Evolutionary conservation across 805 yeast species (phyloP), one percentile per base, ranked within the genome.

Genomic region (Candida ipomoeae): DNA sequence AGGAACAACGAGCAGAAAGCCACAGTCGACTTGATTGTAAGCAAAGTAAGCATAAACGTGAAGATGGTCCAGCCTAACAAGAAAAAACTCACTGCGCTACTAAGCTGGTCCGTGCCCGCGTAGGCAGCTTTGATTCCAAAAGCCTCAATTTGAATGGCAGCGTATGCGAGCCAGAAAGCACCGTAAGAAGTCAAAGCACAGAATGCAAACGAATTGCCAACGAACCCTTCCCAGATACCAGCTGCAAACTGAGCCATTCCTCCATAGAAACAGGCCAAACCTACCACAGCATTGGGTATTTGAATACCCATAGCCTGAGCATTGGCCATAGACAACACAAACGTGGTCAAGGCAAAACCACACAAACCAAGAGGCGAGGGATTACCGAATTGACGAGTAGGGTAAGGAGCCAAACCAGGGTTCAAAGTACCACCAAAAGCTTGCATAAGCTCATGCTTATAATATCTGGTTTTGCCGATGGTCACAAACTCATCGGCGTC

Each of bases 131-230:
- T 66, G 50, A 85, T 81, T 32, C 86, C 86, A 64, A 85, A 85
- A 61, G 81, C 77, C 13, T 76, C 75, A 37, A 84, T 70, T 54
- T 77, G 65, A 41, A 85, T 75, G 1, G 88, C 84, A 32, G 80
- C 85, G 59, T 68, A 85, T 20, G 84, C 68, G 59, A 84, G 62
- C 90, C 90, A 85, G 65, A 84, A 85, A 3, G 84, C 85, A 46
- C 90, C 90, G 38, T 58, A 58, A 2, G 58, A 54, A 6, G 59
- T 54, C 49, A 58, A 52, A 1, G 61, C 62, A 17, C 56, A 51
- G 44, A 53, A 44, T 15, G 58, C 62, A 42, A 57, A 58, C 10
- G 59, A 55, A 56, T 58, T 58, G 3, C 59, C 62, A 13, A 58
- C 51, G 15, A 55, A 5, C 10, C 56, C 57, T 23, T 58, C 62